Evolutionary conservation across 495 filamentous ascomycete species (phyloP).

Genomic region (Talaromyces trachyspermus): DNA sequence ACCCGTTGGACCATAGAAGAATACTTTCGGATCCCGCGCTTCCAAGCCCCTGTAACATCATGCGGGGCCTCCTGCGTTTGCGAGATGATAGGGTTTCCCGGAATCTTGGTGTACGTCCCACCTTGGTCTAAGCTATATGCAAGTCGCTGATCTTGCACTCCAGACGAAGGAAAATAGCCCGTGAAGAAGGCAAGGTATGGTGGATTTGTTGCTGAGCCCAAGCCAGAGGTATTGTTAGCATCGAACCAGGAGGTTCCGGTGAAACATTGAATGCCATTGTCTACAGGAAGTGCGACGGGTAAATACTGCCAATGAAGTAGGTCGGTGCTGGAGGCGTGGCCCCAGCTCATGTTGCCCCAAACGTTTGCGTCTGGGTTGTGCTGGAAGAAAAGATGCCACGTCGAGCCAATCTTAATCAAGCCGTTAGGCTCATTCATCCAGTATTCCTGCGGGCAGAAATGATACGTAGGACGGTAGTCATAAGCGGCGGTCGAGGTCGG

Average conservation of each 20-base stretch:
- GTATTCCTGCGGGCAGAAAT: slow-evolving; percentile 42
- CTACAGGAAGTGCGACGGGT: slow-evolving; percentile 40
- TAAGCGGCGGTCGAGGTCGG: background rate
- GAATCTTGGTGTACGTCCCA: slow-evolving; percentile 43
- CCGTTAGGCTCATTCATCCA: slow-evolving; percentile 57
- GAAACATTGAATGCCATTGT: slow-evolving; percentile 36
- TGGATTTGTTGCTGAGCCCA: slow-evolving; percentile 8
- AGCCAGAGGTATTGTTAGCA: slow-evolving; percentile 45
- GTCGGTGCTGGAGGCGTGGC: slow-evolving; percentile 44
- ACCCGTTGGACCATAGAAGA: slow-evolving; percentile 34
- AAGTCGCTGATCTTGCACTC: slow-evolving; percentile 37
- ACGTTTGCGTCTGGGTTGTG: slow-evolving; percentile 14
- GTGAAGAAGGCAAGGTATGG: slow-evolving; percentile 49
- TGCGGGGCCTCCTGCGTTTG: background rate
- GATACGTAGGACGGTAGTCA: slow-evolving; percentile 12
- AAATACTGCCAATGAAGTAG: slow-evolving; percentile 48
- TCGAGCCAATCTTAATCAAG: slow-evolving; percentile 43
- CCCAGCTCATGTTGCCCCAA: slow-evolving; percentile 48
- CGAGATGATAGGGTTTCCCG: slow-evolving; percentile 40
- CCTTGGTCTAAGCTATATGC: slow-evolving; percentile 46
- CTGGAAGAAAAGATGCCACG: background rate
- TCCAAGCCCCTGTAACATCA: slow-evolving; percentile 15
- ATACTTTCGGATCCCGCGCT: slow-evolving; percentile 51
- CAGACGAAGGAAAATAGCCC: slow-evolving; percentile 25
- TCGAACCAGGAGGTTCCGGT: slow-evolving; percentile 42